These are phyloP conservation scores for Suillus brevipes DNA, from an alignment of 768 basidiomycete genomes.

Conservation along the genomic window DNA sequence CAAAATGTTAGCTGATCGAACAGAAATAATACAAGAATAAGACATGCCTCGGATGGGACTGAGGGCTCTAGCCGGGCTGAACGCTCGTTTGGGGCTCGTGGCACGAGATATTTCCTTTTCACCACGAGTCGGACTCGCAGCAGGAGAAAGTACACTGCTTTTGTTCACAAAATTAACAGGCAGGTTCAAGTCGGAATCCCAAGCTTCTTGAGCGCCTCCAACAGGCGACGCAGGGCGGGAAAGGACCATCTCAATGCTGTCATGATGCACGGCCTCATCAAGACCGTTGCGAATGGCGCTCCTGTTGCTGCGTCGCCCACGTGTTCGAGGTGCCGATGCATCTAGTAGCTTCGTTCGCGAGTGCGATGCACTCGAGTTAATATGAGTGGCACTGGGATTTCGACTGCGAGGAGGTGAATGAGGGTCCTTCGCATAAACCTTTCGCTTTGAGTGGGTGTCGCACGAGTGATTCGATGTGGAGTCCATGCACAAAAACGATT, in stretches of 20 bases:
- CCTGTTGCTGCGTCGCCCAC: constrained; percentile 22
- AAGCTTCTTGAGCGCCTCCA: constrained; percentile 2
- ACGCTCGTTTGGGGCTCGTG: constrained; percentile 21
- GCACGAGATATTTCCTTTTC: constrained; percentile 3
- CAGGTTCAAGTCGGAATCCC: constrained; percentile 11
- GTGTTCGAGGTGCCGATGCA: constrained; percentile 4
- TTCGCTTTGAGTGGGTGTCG: not conserved
- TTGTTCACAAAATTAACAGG: not conserved
- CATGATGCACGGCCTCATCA: constrained; percentile 7
- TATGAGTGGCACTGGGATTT: not conserved
- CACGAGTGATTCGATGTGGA: not conserved
- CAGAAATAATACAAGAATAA: constrained; percentile 17
- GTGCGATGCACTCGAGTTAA: not conserved
- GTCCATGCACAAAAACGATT: not conserved
- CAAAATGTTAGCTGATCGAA: constrained; percentile 6
- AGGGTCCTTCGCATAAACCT: not conserved
- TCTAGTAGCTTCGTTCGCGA: not conserved
- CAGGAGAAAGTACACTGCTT: not conserved
- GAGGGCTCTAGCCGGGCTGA: constrained; percentile 21
- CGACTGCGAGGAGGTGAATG: not conserved
- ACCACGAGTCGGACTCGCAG: constrained; percentile 6
- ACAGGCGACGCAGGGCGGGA: constrained; percentile 26
- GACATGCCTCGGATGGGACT: constrained; percentile 36
- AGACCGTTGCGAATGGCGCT: constrained; percentile 9
- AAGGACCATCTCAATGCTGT: constrained; percentile 24